A percentile compares a stretch with the other conserved stretches of the same genome.
Conservation (phyloP, 1,284 basidiomycete genomes). For the Irpex sp. region DNA sequence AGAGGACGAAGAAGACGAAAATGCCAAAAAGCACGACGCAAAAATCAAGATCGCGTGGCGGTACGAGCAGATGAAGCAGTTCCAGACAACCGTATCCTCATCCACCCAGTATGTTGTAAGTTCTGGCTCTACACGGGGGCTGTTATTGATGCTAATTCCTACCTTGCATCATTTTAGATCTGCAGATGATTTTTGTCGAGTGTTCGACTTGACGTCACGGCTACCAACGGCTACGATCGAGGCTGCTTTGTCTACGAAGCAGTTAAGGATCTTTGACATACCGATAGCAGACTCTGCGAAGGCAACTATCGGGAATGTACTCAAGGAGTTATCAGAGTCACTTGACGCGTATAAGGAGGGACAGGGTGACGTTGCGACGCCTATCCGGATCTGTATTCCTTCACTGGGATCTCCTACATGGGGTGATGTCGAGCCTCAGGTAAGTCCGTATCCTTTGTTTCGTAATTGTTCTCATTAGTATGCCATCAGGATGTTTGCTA, state of each 20-base stretch:
- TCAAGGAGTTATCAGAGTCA: conserved; percentile 17
- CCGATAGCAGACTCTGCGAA: conserved; percentile 5
- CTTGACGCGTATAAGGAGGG: conserved; percentile 13
- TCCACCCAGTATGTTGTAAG: conserved; percentile 47
- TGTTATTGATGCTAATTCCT: conserved; percentile 13
- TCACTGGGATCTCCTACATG: conserved; percentile 69
- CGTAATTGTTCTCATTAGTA: background rate
- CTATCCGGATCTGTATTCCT: conserved; percentile 66
- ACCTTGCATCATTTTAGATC: conserved; percentile 34
- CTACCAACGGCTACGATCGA: conserved; percentile 51
- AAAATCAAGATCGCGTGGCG: conserved; percentile 93
- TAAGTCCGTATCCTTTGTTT: conserved; percentile 28
- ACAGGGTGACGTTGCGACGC: conserved; percentile 23
- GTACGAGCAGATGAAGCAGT: conserved; percentile 89
- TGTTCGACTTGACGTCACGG: conserved; percentile 69
- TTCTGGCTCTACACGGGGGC: conserved; percentile 12
- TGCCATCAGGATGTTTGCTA: conserved; percentile 56
- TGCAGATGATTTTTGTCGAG: conserved; percentile 59
- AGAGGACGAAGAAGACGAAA: conserved; percentile 32
- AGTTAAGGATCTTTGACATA: conserved; percentile 34
- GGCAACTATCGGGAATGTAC: conserved; percentile 12
- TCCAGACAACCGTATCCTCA: conserved; percentile 77
- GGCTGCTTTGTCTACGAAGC: conserved; percentile 34
- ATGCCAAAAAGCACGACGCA: conserved; percentile 36
- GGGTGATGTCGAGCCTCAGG: conserved; percentile 59